Conservation (phyloP, 768 basidiomycete genomes). For the Stropharia rugosoannulata region DNA sequence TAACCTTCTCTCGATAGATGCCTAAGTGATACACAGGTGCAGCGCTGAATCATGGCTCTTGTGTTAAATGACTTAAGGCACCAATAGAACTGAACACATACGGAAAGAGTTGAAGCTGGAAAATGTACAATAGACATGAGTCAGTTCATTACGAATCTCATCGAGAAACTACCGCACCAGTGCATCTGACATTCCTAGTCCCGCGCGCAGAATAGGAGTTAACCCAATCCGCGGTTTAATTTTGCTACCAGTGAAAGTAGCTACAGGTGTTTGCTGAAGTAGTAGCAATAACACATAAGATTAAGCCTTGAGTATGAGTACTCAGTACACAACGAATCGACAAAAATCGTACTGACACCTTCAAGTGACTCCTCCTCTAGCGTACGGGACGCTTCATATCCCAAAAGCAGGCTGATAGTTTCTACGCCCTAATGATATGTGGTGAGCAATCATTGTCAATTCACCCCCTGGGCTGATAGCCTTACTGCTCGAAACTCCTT, state of each 20-base stretch:
- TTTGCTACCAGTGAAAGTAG: constrained; percentile 69
- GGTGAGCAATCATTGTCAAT: neutral
- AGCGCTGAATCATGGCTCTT: constrained; percentile 34
- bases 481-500: constrained; percentile 67
- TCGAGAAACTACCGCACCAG: constrained; percentile 46
- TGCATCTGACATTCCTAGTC: constrained; percentile 91
- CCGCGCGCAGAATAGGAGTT: constrained; percentile 90
- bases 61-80: neutral
- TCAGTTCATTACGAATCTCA: neutral
- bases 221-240: constrained; percentile 82
- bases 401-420: constrained; percentile 74
- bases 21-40: constrained; percentile 92
- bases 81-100: constrained; percentile 35
- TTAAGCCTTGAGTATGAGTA: no score
- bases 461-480: neutral
- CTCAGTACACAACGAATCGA: neutral
- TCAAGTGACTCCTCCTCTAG: constrained; percentile 62
- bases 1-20: constrained; percentile 83
- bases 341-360: constrained; percentile 47
- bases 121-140: constrained; percentile 1
- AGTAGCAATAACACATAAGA: neutral
- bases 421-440: constrained; percentile 57
- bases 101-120: constrained; percentile 76
- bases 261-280: constrained; percentile 73
- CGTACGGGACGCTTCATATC: constrained; percentile 77